A percentile compares a stretch with the other conserved stretches of the same genome.
phyloP scores from a whole-genome alignment of 2,329 filamentous ascomycete genomes.

The Aspergillus udagawae region DNA sequence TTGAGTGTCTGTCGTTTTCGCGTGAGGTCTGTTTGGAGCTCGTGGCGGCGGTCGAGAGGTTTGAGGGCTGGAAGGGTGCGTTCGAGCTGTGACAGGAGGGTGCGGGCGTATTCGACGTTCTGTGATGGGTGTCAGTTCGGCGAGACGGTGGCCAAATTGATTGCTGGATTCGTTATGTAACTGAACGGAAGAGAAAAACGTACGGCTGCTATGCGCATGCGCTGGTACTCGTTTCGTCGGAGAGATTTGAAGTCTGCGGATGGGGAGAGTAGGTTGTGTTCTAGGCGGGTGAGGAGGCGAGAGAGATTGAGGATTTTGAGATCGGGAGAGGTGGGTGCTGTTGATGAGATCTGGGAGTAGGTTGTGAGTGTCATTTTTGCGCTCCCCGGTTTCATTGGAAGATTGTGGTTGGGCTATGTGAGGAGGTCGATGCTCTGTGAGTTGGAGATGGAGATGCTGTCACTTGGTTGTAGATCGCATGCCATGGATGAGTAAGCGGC shows the following conservation, averaged over 20 bases:
- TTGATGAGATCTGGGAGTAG: slow-evolving; percentile 3
- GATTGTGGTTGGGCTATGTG: background rate
- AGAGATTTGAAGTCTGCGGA: slow-evolving; percentile 34
- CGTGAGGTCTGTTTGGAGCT: slow-evolving; percentile 37
- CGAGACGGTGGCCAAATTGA: too few species aligned
- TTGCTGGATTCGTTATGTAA: background rate
- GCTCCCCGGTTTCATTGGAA: background rate
- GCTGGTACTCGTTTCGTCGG: slow-evolving; percentile 39
- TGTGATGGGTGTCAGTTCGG: slow-evolving; percentile 13
- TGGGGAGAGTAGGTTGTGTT: slow-evolving; percentile 41
- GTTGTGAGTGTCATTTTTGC: slow-evolving; percentile 20
- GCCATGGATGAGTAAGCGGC: background rate
- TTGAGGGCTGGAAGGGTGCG: slow-evolving; percentile 38
- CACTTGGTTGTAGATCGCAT: background rate
- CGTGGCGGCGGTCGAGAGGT: slow-evolving; percentile 35
- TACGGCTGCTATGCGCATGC: slow-evolving; percentile 40
- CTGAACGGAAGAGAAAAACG: slow-evolving; percentile 5
- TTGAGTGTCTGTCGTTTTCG: slow-evolving; percentile 35
- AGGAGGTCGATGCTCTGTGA: background rate
- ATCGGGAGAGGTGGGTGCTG: slow-evolving; percentile 20
- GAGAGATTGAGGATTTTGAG: slow-evolving; percentile 37
- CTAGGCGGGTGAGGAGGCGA: slow-evolving; percentile 41
- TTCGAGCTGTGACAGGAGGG: slow-evolving; percentile 39
- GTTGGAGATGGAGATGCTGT: background rate
- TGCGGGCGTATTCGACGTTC: slow-evolving; percentile 45